Base-by-base conservation (phyloP, 2,329 filamentous ascomycete genomes). In the Plectosphaerella cucumerina region DNA sequence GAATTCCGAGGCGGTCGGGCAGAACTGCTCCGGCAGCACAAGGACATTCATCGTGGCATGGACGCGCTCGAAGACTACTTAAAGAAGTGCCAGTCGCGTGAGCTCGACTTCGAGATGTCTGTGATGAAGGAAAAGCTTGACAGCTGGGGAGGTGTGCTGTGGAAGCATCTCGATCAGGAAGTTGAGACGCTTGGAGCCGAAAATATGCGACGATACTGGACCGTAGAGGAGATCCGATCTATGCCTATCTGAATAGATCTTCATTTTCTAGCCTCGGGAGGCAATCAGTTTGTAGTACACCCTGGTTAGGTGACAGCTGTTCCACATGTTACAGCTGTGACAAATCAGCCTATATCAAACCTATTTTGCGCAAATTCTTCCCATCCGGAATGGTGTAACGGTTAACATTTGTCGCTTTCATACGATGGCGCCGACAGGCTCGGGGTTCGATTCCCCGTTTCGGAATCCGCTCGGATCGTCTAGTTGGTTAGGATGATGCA, bases 181-280 rank as follows among this genome's bases (percentile, higher is more conserved):
- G 90, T 96, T 8, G 73, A 76, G 66, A 81, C 87, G 58, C 68
- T 96, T 31, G 82, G 86, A 2, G 90, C 90, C 43, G 88, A 94
- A 67, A 95, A 93, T 65, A 96, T 96, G 91, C 78, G 89, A 59
- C 82, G 76, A 67, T 91, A 88, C 67, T 96, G 89, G 89, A 87
- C 76, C 0, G 59, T 84, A 53, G 82, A 89, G 44, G 91, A 96
- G 75, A 85, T 96, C 67, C 73, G 69, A 65, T 69, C 71, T 48
- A 77, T 94, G 71, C 84, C 81, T 1, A 89, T 91, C 73, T 91
- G 65, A 69, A 20, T 12, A 33, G 14, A 10, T 21, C 22, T 12
- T 35, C 23, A 6, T 31, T n/a, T n/a, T n/a, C n/a, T n/a, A n/a
- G n/a, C n/a, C n/a, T n/a, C n/a, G n/a, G n/a, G n/a, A n/a, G n/a